Percentiles rank a stretch among this genome's conserved stretches.
Evolutionary conservation across 1,139 yeast species (phyloP).

Genomic region (Diutina sp.): DNA sequence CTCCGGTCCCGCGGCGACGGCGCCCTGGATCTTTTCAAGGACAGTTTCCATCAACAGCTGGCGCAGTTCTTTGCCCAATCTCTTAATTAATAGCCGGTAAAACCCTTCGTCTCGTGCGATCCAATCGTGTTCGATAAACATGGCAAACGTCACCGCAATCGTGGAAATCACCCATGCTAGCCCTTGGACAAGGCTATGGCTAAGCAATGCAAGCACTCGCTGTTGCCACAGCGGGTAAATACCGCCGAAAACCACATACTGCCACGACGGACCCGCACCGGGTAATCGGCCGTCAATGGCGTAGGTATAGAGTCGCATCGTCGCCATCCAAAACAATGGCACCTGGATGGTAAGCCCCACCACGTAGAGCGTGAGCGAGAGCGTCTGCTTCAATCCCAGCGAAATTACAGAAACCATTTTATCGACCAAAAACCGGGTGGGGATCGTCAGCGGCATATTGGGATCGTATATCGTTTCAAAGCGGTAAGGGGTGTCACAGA

Average conservation of each 20-base stretch:
- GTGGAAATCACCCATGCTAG: slow-evolving; percentile 22
- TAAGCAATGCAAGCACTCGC: slow-evolving; percentile 11
- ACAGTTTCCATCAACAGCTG: slow-evolving; percentile 27
- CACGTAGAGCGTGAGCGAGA: slow-evolving; percentile 21
- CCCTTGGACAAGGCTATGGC: slow-evolving; percentile 30
- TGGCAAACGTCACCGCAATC: slow-evolving; percentile 29
- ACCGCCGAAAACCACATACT: neutral
- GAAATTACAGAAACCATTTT: slow-evolving; percentile 21
- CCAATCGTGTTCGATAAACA: slow-evolving; percentile 56
- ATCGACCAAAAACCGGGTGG: slow-evolving; percentile 30
- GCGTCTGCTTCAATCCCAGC: slow-evolving; percentile 12
- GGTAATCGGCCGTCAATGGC: slow-evolving; percentile 40
- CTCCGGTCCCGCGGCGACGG: neutral
- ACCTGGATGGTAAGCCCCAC: slow-evolving; percentile 36
- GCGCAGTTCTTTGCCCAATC: slow-evolving; percentile 46
- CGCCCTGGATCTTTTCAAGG: slow-evolving; percentile 6
- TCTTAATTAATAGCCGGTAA: slow-evolving; percentile 36
- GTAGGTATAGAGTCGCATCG: slow-evolving; percentile 41
- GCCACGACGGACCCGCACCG: slow-evolving; percentile 10
- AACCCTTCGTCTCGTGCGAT: slow-evolving; percentile 63
- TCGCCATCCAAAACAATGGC: slow-evolving; percentile 44
- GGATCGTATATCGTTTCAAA: slow-evolving; percentile 64
- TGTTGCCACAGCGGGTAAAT: slow-evolving; percentile 4
- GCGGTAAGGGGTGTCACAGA: slow-evolving; percentile 68
- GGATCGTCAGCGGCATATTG: slow-evolving; percentile 56